phyloP scores from a whole-genome alignment of 2,329 filamentous ascomycete genomes.

The Sclerotinia subarctica region DNA sequence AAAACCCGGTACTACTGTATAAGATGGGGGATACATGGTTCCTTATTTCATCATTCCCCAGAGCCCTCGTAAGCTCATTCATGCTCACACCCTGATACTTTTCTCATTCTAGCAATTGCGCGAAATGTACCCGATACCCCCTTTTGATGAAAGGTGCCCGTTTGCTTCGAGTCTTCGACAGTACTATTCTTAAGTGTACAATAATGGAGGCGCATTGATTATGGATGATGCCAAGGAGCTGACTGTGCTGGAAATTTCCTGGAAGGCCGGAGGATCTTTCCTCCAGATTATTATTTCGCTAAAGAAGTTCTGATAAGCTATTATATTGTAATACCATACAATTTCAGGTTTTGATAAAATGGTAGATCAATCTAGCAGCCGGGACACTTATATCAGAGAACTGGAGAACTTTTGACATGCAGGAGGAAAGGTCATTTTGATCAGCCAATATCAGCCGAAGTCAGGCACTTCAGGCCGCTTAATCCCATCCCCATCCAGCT shows the following conservation, averaged over 20 bases:
- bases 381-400: not conserved
- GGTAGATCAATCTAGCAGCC: not conserved
- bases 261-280: not conserved
- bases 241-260: not conserved
- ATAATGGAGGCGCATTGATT: not conserved
- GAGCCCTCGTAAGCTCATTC: constrained; percentile 4
- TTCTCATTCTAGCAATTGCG: constrained; percentile 7
- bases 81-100: constrained; percentile 2
- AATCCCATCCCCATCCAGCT: not conserved
- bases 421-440: not conserved
- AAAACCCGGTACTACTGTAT: not conserved
- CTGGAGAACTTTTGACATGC: not conserved
- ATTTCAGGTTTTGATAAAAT: not conserved
- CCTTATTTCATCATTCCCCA: not conserved
- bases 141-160: not conserved
- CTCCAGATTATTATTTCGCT: constrained; percentile 11
- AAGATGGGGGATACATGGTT: not conserved
- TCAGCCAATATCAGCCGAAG: not conserved
- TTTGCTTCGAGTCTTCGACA: not conserved
- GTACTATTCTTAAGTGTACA: not conserved
- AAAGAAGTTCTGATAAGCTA: not conserved
- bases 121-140: constrained; percentile 1
- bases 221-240: not conserved
- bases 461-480: not conserved
- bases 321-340: not conserved